These are phyloP conservation scores for Trifolium fragiferum DNA, from an alignment of 306 rosid genomes.

Conservation along the genomic window DNA sequence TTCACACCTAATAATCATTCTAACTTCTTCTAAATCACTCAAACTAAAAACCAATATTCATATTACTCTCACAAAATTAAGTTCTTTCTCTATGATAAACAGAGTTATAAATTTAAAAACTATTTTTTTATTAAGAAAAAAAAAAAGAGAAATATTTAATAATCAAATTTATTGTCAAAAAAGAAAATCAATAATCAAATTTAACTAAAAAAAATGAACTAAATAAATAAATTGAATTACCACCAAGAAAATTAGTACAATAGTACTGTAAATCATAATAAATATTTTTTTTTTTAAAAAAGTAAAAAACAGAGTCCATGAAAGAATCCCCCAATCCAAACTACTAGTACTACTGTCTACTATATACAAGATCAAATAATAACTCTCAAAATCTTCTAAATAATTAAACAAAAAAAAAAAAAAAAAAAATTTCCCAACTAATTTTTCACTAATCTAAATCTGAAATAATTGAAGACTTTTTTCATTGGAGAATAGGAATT, in stretches of 20 bases:
- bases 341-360: background rate
- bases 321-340: slow-evolving; percentile 13
- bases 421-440: background rate
- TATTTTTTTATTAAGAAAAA: too few species aligned
- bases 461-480: background rate
- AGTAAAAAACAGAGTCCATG: background rate
- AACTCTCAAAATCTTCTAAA: background rate
- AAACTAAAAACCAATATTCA: background rate
- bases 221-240: slow-evolving; percentile 48
- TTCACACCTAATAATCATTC: background rate
- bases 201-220: background rate
- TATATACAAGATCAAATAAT: slow-evolving; percentile 43
- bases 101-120: too few species aligned
- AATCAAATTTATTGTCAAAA: too few species aligned
- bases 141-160: too few species aligned
- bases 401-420: background rate
- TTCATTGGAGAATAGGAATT: slow-evolving; percentile 44
- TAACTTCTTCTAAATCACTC: background rate
- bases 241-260: slow-evolving; percentile 36
- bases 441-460: background rate
- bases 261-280: background rate
- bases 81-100: too few species aligned
- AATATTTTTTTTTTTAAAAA: too few species aligned
- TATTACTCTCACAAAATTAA: background rate
- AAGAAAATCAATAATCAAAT: too few species aligned